A percentile compares a stretch with the other conserved stretches of the same genome.
These are phyloP conservation scores for Mrakia gelida DNA, from an alignment of 768 basidiomycete species.

Conservation along the genomic window DNA sequence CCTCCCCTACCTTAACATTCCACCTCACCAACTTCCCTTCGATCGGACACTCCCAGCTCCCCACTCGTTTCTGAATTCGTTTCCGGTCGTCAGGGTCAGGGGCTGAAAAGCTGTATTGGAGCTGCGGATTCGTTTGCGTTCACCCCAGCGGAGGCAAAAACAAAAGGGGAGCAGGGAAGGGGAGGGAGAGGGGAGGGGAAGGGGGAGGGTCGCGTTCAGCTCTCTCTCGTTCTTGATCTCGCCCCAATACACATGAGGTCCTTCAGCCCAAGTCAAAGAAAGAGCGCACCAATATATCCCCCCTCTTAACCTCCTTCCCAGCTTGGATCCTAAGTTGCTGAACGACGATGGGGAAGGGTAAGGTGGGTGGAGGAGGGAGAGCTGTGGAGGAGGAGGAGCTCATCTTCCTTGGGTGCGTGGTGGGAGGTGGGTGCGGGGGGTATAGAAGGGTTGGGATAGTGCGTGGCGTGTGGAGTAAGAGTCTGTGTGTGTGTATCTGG, in stretches of 20 bases:
- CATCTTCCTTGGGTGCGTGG: not conserved
- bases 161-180: not conserved
- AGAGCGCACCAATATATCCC: slow-evolving; percentile 73
- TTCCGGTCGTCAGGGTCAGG: slow-evolving; percentile 40
- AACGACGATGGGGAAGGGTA: slow-evolving; percentile 83
- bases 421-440: not conserved
- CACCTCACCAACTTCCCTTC: slow-evolving; percentile 73
- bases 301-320: slow-evolving; percentile 56
- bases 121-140: not conserved
- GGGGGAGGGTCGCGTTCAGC: not conserved
- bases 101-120: slow-evolving; percentile 26
- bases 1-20: slow-evolving; percentile 42
- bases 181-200: not conserved
- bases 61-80: slow-evolving; percentile 62
- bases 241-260: no score
- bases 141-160: not conserved
- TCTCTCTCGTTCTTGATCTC: not conserved
- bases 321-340: slow-evolving; percentile 59
- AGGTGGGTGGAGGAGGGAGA: slow-evolving; percentile 66
- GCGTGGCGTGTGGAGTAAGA: no score
- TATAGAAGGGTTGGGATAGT: not conserved
- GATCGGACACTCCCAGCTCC: slow-evolving; percentile 84
- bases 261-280: slow-evolving; percentile 61
- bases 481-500: not conserved
- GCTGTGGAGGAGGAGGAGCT: slow-evolving; percentile 51